Conservation (phyloP, 805 yeast genomes). For the Nakazawaea ambrosiae region DNA sequence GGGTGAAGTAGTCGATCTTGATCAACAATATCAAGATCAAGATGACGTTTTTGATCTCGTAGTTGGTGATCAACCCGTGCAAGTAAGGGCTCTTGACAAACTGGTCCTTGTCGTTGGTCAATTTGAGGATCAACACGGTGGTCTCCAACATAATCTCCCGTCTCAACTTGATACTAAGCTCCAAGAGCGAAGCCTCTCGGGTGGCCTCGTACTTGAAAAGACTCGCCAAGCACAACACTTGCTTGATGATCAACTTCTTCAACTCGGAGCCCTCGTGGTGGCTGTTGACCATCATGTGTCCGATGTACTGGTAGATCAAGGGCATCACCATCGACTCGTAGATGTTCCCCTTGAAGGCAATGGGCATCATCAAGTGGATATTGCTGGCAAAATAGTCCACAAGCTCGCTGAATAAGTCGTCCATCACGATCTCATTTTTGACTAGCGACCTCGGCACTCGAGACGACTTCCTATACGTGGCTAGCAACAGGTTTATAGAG, state of each 20-base stretch:
- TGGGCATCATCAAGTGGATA: conserved; percentile 11
- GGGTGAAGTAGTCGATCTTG: conserved; percentile 29
- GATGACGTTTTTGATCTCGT: conserved; percentile 18
- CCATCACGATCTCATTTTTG: background rate
- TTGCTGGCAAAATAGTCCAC: conserved; percentile 15
- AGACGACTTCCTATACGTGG: background rate
- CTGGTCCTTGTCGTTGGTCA: conserved; percentile 30
- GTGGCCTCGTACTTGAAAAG: conserved; percentile 5
- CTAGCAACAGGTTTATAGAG: background rate
- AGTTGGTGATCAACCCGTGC: conserved; percentile 3
- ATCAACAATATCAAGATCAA: conserved; percentile 30
- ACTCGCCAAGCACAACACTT: conserved; percentile 9
- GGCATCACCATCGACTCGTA: conserved; percentile 13
- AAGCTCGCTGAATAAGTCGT: conserved; percentile 12
- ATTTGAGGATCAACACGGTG: conserved; percentile 23
- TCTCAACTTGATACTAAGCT: conserved; percentile 4
- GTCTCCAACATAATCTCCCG: conserved; percentile 3
- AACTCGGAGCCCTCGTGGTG: background rate
- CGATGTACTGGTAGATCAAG: conserved; percentile 7
- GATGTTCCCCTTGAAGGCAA: conserved; percentile 13
- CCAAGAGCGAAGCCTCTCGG: background rate
- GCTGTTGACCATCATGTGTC: conserved; percentile 2
- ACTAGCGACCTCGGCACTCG: background rate
- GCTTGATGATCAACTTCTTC: conserved; percentile 5
- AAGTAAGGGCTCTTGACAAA: conserved; percentile 23